Percentiles rank a stretch among this genome's conserved stretches.
Evolutionary conservation across 441 rosid genomes (phyloP).

Genomic region (Oxalis stricta): DNA sequence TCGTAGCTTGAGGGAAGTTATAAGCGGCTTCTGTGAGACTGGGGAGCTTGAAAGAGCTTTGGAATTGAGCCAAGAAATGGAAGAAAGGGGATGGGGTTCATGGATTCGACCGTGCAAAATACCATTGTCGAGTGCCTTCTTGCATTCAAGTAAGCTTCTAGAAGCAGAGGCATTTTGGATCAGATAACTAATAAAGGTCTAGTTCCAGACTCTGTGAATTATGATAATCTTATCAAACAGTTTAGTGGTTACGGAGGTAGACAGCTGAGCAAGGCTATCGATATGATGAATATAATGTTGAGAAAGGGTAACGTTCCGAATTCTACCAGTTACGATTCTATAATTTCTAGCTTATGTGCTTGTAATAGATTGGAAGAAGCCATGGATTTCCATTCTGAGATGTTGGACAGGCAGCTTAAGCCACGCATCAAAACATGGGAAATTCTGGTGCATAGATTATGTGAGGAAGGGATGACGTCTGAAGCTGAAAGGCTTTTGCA

Average conservation of each 20-base stretch:
- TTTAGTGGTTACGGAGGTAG: slow-evolving; percentile 31
- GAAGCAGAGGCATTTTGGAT: slow-evolving; percentile 43
- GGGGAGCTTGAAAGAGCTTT: slow-evolving; percentile 34
- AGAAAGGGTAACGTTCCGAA: slow-evolving; percentile 35
- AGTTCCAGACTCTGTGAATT: slow-evolving; percentile 22
- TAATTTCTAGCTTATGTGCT: slow-evolving; percentile 32
- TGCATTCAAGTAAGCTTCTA: slow-evolving; percentile 21
- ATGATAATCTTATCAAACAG: slow-evolving; percentile 43
- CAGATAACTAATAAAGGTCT: slow-evolving; percentile 26
- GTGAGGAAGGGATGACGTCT: slow-evolving; percentile 25
- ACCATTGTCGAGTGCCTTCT: slow-evolving; percentile 34
- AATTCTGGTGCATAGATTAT: slow-evolving; percentile 24
- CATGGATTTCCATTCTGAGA: slow-evolving; percentile 52
- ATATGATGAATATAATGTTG: slow-evolving; percentile 53
- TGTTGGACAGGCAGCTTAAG: slow-evolving; percentile 38
- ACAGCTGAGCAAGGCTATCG: slow-evolving; percentile 34
- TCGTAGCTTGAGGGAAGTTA: slow-evolving; percentile 40
- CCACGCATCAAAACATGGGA: slow-evolving; percentile 44
- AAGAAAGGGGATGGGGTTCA: slow-evolving; percentile 34
- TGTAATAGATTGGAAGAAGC: slow-evolving; percentile 34
- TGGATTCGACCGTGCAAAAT: slow-evolving; percentile 34
- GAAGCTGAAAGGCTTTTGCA: slow-evolving; percentile 45
- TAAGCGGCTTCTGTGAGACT: slow-evolving; percentile 23
- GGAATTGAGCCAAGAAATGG: slow-evolving; percentile 47
- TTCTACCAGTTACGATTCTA: slow-evolving; percentile 45